Percentiles rank a stretch among this genome's conserved stretches.
Evolutionary conservation across 768 basidiomycete species (phyloP).

Genomic region (Exidia glandulosa): DNA sequence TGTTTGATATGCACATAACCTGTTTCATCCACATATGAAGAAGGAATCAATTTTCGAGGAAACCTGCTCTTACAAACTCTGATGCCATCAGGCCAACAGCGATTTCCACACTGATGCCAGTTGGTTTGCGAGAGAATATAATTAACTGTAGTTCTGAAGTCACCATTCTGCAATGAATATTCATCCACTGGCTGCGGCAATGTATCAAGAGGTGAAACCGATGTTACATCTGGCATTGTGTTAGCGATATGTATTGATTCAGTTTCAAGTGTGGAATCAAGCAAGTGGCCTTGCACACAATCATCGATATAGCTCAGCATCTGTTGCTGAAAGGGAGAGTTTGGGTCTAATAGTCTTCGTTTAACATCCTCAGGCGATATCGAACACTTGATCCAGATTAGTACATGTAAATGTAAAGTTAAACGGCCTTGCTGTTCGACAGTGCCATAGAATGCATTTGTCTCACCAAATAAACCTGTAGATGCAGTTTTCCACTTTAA

Average conservation of each 20-base stretch:
- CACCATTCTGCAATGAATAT: neutral
- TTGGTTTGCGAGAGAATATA: constrained; percentile 20
- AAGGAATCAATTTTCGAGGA: constrained; percentile 17
- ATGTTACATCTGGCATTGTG: too few species aligned
- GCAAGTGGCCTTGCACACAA: constrained; percentile 21
- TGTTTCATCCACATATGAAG: constrained; percentile 20
- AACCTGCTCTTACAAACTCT: constrained; percentile 25
- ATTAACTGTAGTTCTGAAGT: constrained; percentile 15
- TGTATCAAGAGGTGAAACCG: too few species aligned
- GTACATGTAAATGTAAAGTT: constrained; percentile 27
- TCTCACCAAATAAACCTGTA: constrained; percentile 20
- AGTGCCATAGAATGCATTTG: constrained; percentile 26
- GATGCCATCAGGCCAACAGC: constrained; percentile 20
- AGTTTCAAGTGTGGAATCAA: constrained; percentile 12
- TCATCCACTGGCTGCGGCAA: too few species aligned
- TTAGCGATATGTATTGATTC: constrained; percentile 8
- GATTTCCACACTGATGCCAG: constrained; percentile 18
- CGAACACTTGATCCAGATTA: constrained; percentile 23
- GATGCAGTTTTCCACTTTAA: constrained; percentile 1
- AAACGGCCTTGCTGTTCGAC: constrained; percentile 29
- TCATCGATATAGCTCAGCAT: constrained; percentile 24
- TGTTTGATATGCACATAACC: constrained; percentile 20
- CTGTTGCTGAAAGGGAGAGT: constrained; percentile 26
- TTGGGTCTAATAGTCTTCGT: constrained; percentile 29
- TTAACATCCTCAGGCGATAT: constrained; percentile 10